Evolutionary conservation across 202 grass and related monocot genomes (phyloP).

Genomic region (Saccharum hybrid): DNA sequence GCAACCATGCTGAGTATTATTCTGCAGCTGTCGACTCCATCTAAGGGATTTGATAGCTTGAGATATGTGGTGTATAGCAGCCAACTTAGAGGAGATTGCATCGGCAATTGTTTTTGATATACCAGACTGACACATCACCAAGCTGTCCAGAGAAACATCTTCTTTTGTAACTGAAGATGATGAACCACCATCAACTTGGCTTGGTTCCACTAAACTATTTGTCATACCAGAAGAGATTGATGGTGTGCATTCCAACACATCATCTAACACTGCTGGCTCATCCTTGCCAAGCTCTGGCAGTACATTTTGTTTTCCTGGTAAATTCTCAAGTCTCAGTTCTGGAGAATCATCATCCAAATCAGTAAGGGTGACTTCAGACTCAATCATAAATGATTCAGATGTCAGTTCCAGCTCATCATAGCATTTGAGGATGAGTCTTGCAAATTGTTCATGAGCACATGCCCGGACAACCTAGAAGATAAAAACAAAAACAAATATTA

Average conservation of each 20-base stretch:
- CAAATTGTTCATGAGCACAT: slow-evolving; percentile 98
- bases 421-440: slow-evolving; percentile 88
- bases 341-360: slow-evolving; percentile 82
- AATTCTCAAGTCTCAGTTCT: slow-evolving; percentile 70
- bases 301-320: slow-evolving; percentile 56
- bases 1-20: slow-evolving; percentile 54
- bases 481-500: slow-evolving; percentile 11
- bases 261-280: slow-evolving; percentile 33
- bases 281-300: slow-evolving; percentile 44
- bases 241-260: slow-evolving; percentile 44
- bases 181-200: slow-evolving; percentile 43
- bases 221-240: slow-evolving; percentile 39
- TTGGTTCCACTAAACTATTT: slow-evolving; percentile 34
- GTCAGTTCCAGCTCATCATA: slow-evolving; percentile 93
- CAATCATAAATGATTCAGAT: slow-evolving; percentile 82
- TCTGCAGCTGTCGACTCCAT: slow-evolving; percentile 92
- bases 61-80: slow-evolving; percentile 96
- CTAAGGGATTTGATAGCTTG: slow-evolving; percentile 98
- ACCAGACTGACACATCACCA: slow-evolving; percentile 68
- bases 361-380: slow-evolving; percentile 89
- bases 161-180: slow-evolving; percentile 48
- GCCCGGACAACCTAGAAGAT: slow-evolving; percentile 76
- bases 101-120: slow-evolving; percentile 68
- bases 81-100: slow-evolving; percentile 92
- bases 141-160: slow-evolving; percentile 50